A percentile compares a stretch with the other conserved stretches of the same genome.
Evolutionary conservation across 2,329 filamentous ascomycete genomes (phyloP).

Genomic region (Cryphonectria naterciae): DNA sequence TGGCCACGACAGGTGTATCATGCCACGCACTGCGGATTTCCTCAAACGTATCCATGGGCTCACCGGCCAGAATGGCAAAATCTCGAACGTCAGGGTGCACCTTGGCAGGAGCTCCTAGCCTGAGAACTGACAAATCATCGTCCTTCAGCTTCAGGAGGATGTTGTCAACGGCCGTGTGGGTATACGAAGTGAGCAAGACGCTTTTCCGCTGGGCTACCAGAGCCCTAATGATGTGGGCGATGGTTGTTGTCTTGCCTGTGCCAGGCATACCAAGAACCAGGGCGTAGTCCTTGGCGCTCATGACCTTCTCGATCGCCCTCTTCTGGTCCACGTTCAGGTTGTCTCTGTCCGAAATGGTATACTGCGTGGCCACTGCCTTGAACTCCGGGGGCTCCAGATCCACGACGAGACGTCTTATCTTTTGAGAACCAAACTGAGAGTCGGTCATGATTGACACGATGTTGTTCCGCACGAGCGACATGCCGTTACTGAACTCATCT

Average conservation of each 20-base stretch:
- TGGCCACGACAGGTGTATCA: conserved; percentile 85
- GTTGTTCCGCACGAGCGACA: conserved; percentile 94
- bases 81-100: conserved; percentile 85
- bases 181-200: conserved; percentile 92
- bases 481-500: conserved; percentile 97
- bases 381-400: conserved; percentile 76
- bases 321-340: conserved; percentile 86
- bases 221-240: conserved; percentile 93
- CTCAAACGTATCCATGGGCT: conserved; percentile 76
- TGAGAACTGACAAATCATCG: conserved; percentile 76
- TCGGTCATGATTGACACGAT: conserved; percentile 90
- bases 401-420: conserved; percentile 80
- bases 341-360: conserved; percentile 63
- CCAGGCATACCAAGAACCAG: conserved; percentile 98
- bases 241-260: conserved; percentile 97
- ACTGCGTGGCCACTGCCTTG: conserved; percentile 66
- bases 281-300: conserved; percentile 93
- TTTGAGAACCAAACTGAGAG: conserved; percentile 68
- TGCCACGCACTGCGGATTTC: conserved; percentile 85
- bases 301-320: conserved; percentile 88
- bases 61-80: conserved; percentile 79
- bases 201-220: conserved; percentile 88
- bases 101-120: conserved; percentile 84
- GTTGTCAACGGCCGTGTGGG: conserved; percentile 97
- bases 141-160: conserved; percentile 89